These are phyloP conservation scores for Kazachstania taianensis DNA, from an alignment of 805 yeast species.

Conservation along the genomic window DNA sequence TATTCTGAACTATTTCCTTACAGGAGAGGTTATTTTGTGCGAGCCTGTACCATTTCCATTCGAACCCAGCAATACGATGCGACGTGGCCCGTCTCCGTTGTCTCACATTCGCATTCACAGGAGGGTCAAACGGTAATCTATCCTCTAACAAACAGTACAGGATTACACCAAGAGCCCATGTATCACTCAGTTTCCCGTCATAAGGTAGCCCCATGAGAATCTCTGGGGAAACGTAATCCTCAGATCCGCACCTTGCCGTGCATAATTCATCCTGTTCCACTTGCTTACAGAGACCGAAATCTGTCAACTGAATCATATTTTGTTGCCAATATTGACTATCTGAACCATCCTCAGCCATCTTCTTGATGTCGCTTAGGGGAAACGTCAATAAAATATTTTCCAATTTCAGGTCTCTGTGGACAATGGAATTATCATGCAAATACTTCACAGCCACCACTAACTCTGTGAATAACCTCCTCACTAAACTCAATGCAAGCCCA, in stretches of 20 bases:
- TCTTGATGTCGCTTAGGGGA: neutral
- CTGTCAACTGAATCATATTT: conserved; percentile 56
- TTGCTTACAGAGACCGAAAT: conserved; percentile 77
- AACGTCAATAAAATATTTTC: conserved; percentile 63
- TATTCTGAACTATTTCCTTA: conserved; percentile 23
- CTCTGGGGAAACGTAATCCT: conserved; percentile 94
- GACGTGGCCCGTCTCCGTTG: conserved; percentile 41
- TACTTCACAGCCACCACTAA: conserved; percentile 58
- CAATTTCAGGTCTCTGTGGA: conserved; percentile 86
- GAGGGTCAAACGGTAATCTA: conserved; percentile 84
- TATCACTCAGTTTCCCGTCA: conserved; percentile 83
- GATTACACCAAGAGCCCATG: conserved; percentile 95
- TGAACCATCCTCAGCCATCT: no score
- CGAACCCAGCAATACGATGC: conserved; percentile 84
- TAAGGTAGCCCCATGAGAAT: conserved; percentile 81
- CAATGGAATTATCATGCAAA: conserved; percentile 56
- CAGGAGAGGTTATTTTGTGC: conserved; percentile 5
- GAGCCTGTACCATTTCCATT: conserved; percentile 74
- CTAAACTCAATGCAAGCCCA: conserved; percentile 37
- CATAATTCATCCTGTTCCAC: conserved; percentile 54
- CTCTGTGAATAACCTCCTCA: conserved; percentile 61
- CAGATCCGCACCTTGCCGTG: conserved; percentile 89
- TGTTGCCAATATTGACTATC: neutral
- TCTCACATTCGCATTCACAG: conserved; percentile 41
- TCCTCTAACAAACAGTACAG: conserved; percentile 76